These are phyloP conservation scores for Lasiodiplodia hormozganensis DNA, from an alignment of 2,329 filamentous ascomycete genomes.

Conservation along the genomic window DNA sequence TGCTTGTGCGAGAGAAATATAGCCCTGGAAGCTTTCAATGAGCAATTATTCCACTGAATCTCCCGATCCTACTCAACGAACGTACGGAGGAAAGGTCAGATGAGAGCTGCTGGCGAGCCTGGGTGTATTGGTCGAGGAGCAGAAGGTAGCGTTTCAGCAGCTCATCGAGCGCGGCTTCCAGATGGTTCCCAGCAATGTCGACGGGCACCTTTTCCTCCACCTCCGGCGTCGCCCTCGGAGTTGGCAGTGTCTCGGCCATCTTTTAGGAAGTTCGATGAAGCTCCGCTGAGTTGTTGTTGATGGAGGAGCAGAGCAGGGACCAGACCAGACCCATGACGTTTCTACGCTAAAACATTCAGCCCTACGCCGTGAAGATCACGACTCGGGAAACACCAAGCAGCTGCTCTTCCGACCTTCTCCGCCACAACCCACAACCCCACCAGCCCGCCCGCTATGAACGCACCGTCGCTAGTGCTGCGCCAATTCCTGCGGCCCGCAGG, in stretches of 20 bases:
- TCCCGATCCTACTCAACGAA: neutral
- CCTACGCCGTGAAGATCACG: slow-evolving; percentile 22
- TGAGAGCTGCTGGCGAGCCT: slow-evolving; percentile 62
- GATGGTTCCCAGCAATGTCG: slow-evolving; percentile 30
- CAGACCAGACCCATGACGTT: slow-evolving; percentile 8
- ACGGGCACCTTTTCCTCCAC: neutral
- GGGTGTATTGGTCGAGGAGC: slow-evolving; percentile 71
- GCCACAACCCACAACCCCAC: neutral
- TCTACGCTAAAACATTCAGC: slow-evolving; percentile 17
- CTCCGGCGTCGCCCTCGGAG: neutral
- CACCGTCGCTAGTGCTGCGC: slow-evolving; percentile 1
- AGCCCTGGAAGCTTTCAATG: slow-evolving; percentile 43
- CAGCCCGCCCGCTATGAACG: slow-evolving; percentile 3
- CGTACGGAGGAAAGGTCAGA: slow-evolving; percentile 62
- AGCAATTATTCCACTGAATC: neutral
- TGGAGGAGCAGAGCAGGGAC: slow-evolving; percentile 9
- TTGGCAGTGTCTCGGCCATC: slow-evolving; percentile 11
- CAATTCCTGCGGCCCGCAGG: slow-evolving; percentile 13
- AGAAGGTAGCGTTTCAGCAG: slow-evolving; percentile 71
- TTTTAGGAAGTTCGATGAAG: neutral
- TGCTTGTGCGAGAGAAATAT: slow-evolving; percentile 69
- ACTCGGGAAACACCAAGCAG: slow-evolving; percentile 11
- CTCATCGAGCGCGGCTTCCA: slow-evolving; percentile 61
- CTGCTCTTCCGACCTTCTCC: slow-evolving; percentile 3
- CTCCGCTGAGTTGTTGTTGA: neutral